Evolutionary conservation across 345 rosid genomes (phyloP), one percentile per base, ranked within the genome.

Genomic region (Hirschfeldia incana): DNA sequence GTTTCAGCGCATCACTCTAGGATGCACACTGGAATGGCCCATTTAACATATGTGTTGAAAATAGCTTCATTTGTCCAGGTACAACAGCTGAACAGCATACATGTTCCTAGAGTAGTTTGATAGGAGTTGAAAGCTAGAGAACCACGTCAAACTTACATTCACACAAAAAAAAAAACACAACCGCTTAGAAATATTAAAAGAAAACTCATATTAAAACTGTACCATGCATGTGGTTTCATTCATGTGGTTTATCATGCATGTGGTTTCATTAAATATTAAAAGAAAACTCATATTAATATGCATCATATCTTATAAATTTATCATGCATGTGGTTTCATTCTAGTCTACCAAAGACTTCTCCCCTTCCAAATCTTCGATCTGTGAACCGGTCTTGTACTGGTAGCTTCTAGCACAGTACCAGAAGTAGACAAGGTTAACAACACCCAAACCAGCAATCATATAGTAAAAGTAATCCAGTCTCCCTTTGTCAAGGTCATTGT

Each of bases 381-480:
- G 51, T 9, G 60, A 76, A 34, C 70, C 70, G 3, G 65, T 75
- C 78, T 84, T 89, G 79, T 91, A 88, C 12, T 70, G 82, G 79
- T 88, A 89, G 13, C 69, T 73, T 6, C 34, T 34, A 1, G 93
- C 87, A 69, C 84, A 77, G 68, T 76, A 83, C 65, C 83, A 75
- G 79, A 85, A 88, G 72, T 88, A 87, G 13, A 83, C 8, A 5
- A 84, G 85, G 76, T 92, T 90, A 51, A 83, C 3, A 29, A 66
- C 68, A 9, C 88, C 87, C 69, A 92, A 32, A 13, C 72, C 89
- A 3, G 94, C 94, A 27, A 88, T 12, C 34, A 87, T 17, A 29
- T 75, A 84, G 85, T 85, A 92, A 81, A 82, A 85, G 74, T 87
- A 86, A 70, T 88, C 97, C 80, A 92, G 16, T 70, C 79, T 85